A percentile compares a stretch with the other conserved stretches of the same genome.
phyloP scores from a whole-genome alignment of 768 basidiomycete genomes.

The Pilatotrama ljubarskyi region DNA sequence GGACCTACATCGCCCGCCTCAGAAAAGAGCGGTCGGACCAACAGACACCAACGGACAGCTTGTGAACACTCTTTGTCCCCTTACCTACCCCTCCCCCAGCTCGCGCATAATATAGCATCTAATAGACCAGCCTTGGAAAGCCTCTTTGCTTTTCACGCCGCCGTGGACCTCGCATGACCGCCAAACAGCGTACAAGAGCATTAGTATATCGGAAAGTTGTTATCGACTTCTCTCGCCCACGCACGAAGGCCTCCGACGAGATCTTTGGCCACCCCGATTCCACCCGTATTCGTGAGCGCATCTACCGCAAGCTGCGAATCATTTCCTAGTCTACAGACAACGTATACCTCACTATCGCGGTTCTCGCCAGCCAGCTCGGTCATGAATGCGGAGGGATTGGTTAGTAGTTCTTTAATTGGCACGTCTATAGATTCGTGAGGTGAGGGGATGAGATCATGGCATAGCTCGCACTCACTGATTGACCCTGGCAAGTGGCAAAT shows the following conservation, averaged over 20 bases:
- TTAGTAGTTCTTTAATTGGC: conserved; percentile 64
- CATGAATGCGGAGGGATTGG: conserved; percentile 49
- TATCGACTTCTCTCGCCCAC: conserved; percentile 77
- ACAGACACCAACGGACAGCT: not conserved
- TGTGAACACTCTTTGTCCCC: not conserved
- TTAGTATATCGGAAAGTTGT: conserved; percentile 77
- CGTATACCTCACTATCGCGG: conserved; percentile 41
- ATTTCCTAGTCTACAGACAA: conserved; percentile 89
- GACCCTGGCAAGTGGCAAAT: conserved; percentile 82
- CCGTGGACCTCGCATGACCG: not conserved
- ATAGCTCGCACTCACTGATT: conserved; percentile 52
- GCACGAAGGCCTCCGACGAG: conserved; percentile 80
- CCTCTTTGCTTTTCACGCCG: not conserved
- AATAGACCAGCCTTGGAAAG: not conserved
- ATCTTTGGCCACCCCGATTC: conserved; percentile 51
- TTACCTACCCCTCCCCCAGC: not conserved
- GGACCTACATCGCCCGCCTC: conserved; percentile 62
- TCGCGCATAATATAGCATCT: conserved; percentile 5
- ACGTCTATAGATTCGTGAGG: conserved; percentile 55
- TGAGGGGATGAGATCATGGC: not conserved
- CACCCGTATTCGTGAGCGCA: conserved; percentile 46
- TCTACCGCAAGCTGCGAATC: conserved; percentile 89
- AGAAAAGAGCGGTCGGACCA: conserved; percentile 46
- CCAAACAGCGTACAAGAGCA: not conserved
- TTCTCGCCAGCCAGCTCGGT: conserved; percentile 1